Evolutionary conservation across 257 asterid genomes (phyloP).

Genomic region (Salvia miltiorrhiza): DNA sequence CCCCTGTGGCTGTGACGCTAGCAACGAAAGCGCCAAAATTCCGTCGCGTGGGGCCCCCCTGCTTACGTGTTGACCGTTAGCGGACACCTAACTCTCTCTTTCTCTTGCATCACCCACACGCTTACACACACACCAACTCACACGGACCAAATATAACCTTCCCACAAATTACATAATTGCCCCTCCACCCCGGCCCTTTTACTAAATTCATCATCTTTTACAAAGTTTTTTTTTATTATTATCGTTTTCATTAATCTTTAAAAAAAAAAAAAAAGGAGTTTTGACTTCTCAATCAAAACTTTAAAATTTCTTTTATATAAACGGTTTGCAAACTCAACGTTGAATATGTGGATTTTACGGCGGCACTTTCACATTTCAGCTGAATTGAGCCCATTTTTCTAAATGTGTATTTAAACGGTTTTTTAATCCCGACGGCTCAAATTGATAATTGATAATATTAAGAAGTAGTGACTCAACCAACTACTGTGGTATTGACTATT

Average conservation of each 20-base stretch:
- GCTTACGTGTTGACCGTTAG: slow-evolving; percentile 31
- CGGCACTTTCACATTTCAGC: too few relatives aligned
- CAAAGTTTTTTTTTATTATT: too few relatives aligned
- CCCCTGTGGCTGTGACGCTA: slow-evolving; percentile 17
- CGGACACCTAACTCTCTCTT: not conserved
- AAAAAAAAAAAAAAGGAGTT: not conserved
- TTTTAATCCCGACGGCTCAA: too few relatives aligned
- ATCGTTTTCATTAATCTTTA: too few relatives aligned
- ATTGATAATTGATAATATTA: too few relatives aligned
- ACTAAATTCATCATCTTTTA: too few relatives aligned
- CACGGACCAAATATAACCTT: slow-evolving; percentile 11
- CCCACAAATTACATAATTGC: slow-evolving; percentile 10
- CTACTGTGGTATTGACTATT: not conserved
- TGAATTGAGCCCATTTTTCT: too few relatives aligned
- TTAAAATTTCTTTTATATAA: not conserved
- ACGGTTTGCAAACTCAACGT: not conserved
- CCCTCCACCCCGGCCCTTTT: not conserved
- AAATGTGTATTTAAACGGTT: too few relatives aligned
- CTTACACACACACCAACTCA: slow-evolving; percentile 8
- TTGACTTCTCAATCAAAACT: not conserved
- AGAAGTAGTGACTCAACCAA: not conserved
- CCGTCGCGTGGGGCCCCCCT: slow-evolving; percentile 15
- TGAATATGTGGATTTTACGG: not conserved
- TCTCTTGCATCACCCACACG: slow-evolving; percentile 13
- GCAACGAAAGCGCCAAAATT: slow-evolving; percentile 25